phyloP scores from a whole-genome alignment of 1,139 yeast species.

The Yamadazyma mexicana region DNA sequence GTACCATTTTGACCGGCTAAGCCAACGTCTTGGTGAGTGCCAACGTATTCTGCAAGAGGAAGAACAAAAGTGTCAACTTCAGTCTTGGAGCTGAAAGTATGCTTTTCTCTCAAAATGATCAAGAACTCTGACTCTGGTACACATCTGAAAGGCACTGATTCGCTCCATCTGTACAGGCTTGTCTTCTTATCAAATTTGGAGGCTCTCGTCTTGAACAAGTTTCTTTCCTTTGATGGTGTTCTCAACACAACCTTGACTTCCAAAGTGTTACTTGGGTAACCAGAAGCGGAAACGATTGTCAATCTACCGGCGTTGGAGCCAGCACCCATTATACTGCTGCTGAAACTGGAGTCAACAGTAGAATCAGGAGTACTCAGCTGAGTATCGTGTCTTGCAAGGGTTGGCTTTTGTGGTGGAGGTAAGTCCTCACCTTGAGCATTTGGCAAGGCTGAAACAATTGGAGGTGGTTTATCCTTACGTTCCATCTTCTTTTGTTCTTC shows the following conservation, averaged over 20 bases:
- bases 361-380: constrained; percentile 31
- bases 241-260: constrained; percentile 55
- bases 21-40: constrained; percentile 30
- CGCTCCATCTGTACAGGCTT: constrained; percentile 58
- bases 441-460: constrained; percentile 28
- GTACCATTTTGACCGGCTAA: constrained; percentile 31
- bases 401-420: constrained; percentile 41
- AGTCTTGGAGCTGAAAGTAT: constrained; percentile 69
- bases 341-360: constrained; percentile 36
- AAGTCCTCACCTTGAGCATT: constrained; percentile 35
- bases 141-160: constrained; percentile 67
- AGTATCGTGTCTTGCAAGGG: constrained; percentile 23
- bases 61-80: constrained; percentile 60
- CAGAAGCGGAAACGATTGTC: constrained; percentile 44
- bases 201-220: constrained; percentile 63
- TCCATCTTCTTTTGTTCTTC: constrained; percentile 3
- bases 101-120: constrained; percentile 65
- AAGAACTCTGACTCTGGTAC: constrained; percentile 57
- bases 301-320: constrained; percentile 55
- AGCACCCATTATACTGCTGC: constrained; percentile 37
- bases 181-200: constrained; percentile 48
- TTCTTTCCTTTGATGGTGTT: constrained; percentile 54
- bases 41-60: constrained; percentile 35
- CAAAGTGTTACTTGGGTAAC: constrained; percentile 30
- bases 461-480: constrained; percentile 9